Base-by-base conservation (phyloP, 1,139 yeast genomes). In the Lodderomyces beijingensis region DNA sequence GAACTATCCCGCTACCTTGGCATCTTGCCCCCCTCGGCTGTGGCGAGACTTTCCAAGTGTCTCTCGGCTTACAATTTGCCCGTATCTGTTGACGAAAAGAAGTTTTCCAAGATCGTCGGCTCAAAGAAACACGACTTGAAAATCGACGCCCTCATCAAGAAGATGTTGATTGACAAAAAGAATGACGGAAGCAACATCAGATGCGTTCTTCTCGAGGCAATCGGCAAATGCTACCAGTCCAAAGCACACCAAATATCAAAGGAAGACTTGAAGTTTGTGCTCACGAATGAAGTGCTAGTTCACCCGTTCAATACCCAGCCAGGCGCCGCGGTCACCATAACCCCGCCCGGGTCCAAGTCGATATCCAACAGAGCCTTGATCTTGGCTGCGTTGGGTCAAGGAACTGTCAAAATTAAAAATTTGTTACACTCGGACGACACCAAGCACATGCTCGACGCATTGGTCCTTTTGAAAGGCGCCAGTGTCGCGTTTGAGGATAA, bases 261-360 rank as follows among this genome's bases (percentile, higher is more conserved):
- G 53, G 79, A 74, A 41, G 95, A 84, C 53, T 72, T 91, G 46
- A 75, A 87, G 38, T 77, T 88, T 42, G 79, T 91, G 5, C 63
- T 91, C 39, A 82, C 96, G n/a, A 93, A 86, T 46, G 94, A 88
- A 53, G 71, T 81, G 7, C 48, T 74, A 28, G 94, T 89, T 16
- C 68, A 61, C 44, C 76, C 81, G 31, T 77, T 79, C 48, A 58
- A 57, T 14, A 34, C 50, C 9, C 41, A 46, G 4, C 41, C 46
- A 4, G 74, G 79, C 3, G 43, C 59, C 13, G 59, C 72, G 23
- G 74, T 65, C 33, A 64, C 65, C 2, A 68, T 91, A 28, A 67
- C 70, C 17, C 98, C 98, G 17, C 99, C 99, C 8, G 99, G 99
- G 1, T 91, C 97, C 4, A 91, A 91, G 56, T 89, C 97, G 3